Evolutionary conservation across 768 basidiomycete species (phyloP), one percentile per base, ranked within the genome.

Genomic region (Flagelloscypha sp.): DNA sequence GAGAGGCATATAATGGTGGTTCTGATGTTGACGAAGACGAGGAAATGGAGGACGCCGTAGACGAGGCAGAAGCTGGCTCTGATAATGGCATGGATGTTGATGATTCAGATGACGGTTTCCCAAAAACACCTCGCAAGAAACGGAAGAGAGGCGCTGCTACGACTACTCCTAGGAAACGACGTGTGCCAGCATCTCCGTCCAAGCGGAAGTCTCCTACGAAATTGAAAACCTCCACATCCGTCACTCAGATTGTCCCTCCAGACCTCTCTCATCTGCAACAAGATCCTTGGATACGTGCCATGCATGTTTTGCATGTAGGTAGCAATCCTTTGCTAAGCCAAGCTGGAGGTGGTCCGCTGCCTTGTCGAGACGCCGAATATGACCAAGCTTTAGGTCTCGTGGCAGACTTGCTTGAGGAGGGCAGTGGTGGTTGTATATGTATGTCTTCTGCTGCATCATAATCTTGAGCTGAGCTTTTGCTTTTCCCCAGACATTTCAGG

Each of bases 401-500:
- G 3, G 81, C 84, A 35, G 84, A 90, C 42, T 63, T 94, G 20
- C 63, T 99, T 9, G 90, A 95, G 41, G 87, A 90, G 45, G 89
- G 90, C 0, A 87, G 84, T 25, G 94, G 94, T 2, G 94, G 94
- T 12, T 99, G 95, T 57, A 68, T 99, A 34, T 98, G 93, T 94
- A 49, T 53, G 89, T 66, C 13, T 7, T 38, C 30, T 17, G 11
- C 36, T 29, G 28, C 4, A 24, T 5, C 33, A 21, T 23, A 32
- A 8, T 24, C 5, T 13, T 36, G 42, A 29, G 30, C 28, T 44
- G 17, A 45, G 33, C 36, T 6, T 5, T 23, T 10, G 23, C 27
- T 2, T 10, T 19, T 27, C 22, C 30, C 10, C 36, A 97, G 93
- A 98, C 57, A 95, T 98, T 31, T 92, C 93, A 6, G 94, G 95